Evolutionary conservation across 2,329 filamentous ascomycete species (phyloP).

Genomic region (Aspergillus sp.): DNA sequence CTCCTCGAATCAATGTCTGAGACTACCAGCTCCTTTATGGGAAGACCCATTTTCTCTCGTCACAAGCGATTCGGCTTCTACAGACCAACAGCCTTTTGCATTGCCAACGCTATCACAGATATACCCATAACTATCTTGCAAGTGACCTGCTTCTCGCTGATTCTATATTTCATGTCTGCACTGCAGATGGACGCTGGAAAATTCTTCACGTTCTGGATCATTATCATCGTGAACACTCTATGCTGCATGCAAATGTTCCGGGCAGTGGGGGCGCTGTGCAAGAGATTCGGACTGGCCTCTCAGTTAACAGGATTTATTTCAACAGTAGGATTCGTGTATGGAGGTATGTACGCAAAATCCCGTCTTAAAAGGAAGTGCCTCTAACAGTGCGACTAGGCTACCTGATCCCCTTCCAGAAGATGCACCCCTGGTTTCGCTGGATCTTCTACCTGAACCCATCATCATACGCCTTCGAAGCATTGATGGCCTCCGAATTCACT

Average conservation of each 20-base stretch:
- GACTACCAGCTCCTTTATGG: slow-evolving; percentile 60
- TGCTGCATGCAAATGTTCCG: slow-evolving; percentile 54
- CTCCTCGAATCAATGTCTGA: slow-evolving; percentile 60
- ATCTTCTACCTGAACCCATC: slow-evolving; percentile 64
- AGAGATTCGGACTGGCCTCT: slow-evolving; percentile 47
- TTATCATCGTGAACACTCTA: slow-evolving; percentile 52
- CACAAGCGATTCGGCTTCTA: slow-evolving; percentile 70
- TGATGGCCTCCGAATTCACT: slow-evolving; percentile 70
- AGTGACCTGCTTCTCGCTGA: slow-evolving; percentile 57
- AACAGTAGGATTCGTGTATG: slow-evolving; percentile 55
- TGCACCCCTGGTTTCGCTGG: slow-evolving; percentile 64
- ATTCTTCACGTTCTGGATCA: slow-evolving; percentile 60
- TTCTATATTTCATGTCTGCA: slow-evolving; percentile 61
- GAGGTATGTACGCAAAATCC: slow-evolving; percentile 21
- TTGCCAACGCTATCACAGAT: slow-evolving; percentile 57
- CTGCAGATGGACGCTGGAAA: slow-evolving; percentile 55
- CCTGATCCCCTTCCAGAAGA: slow-evolving; percentile 58
- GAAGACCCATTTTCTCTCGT: slow-evolving; percentile 65
- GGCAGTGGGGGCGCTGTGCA: slow-evolving; percentile 47
- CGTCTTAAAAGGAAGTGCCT: background rate
- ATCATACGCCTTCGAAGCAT: slow-evolving; percentile 65
- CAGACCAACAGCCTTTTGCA: slow-evolving; percentile 57
- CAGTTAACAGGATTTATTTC: slow-evolving; percentile 46
- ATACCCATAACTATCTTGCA: slow-evolving; percentile 57
- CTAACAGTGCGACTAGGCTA: slow-evolving; percentile 45